phyloP scores from a whole-genome alignment of 495 filamentous ascomycete species.

The Hypomontagnella monticulosa region DNA sequence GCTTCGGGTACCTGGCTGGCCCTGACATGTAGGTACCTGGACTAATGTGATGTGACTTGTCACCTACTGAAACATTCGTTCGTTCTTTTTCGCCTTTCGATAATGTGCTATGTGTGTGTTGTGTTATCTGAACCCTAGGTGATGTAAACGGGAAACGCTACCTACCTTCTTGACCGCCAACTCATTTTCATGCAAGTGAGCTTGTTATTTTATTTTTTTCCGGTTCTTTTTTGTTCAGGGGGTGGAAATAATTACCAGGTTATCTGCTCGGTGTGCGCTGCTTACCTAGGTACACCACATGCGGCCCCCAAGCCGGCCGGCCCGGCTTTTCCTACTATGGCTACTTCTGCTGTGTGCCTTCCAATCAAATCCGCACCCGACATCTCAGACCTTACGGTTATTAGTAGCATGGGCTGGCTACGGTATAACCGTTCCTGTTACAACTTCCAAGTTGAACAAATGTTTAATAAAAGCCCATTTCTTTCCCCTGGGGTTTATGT shows the following conservation, averaged over 20 bases:
- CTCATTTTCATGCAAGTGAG: constrained; percentile 21
- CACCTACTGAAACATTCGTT: constrained; percentile 10
- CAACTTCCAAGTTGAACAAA: too few species aligned
- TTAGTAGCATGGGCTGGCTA: constrained; percentile 1
- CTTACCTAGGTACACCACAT: background rate
- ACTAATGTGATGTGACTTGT: constrained; percentile 15
- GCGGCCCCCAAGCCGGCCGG: background rate
- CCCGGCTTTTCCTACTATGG: background rate
- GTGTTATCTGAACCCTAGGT: background rate
- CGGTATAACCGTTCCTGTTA: constrained; percentile 1
- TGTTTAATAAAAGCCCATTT: too few species aligned
- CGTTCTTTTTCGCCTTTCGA: too few species aligned
- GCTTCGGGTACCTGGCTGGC: constrained; percentile 1
- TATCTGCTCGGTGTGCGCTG: constrained; percentile 8
- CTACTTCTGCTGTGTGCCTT: background rate
- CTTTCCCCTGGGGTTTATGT: too few species aligned
- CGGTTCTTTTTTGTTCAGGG: background rate
- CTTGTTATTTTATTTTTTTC: constrained; percentile 2
- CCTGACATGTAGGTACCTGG: background rate
- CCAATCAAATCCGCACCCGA: constrained; percentile 11
- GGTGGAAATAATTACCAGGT: constrained; percentile 1
- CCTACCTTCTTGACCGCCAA: constrained; percentile 22
- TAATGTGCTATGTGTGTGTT: too few species aligned
- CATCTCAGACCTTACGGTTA: background rate
- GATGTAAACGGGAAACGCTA: background rate